Conservation (phyloP, 768 basidiomycete species). For the Boletus insuetus region DNA sequence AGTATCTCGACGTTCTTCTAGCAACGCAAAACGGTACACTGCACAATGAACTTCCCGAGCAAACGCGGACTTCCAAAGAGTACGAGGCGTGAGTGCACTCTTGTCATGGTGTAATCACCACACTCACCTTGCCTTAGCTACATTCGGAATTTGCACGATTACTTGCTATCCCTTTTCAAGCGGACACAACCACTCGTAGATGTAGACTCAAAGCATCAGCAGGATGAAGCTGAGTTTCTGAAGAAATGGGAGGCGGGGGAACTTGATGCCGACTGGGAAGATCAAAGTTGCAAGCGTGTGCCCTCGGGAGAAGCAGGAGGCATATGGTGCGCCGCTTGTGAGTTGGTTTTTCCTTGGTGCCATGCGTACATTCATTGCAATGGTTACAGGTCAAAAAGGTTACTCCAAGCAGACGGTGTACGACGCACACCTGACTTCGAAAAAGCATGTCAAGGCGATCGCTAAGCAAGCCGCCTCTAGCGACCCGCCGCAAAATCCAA, state of each 20-base stretch:
- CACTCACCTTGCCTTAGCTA: conserved; percentile 51
- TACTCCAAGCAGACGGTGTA: conserved; percentile 98
- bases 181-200: conserved; percentile 84
- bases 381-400: conserved; percentile 75
- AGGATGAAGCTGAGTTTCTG: conserved; percentile 69
- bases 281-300: conserved; percentile 37
- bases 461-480: conserved; percentile 59
- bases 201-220: conserved; percentile 61
- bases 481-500: conserved; percentile 34
- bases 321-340: conserved; percentile 94
- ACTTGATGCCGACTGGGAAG: conserved; percentile 71
- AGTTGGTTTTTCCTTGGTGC: conserved; percentile 32
- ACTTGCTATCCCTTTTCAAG: conserved; percentile 83
- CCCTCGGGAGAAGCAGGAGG: conserved; percentile 50
- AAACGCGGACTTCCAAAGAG: conserved; percentile 66
- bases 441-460: conserved; percentile 93
- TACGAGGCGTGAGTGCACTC: conserved; percentile 66
- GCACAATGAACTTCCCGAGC: conserved; percentile 68
- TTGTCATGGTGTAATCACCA: conserved; percentile 3
- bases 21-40: conserved; percentile 56
- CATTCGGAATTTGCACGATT: conserved; percentile 75
- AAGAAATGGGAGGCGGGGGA: conserved; percentile 77
- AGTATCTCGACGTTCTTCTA: conserved; percentile 88
- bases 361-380: conserved; percentile 2
- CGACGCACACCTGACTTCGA: conserved; percentile 91